Evolutionary conservation across 1,139 yeast genomes (phyloP), one percentile per base, ranked within the genome.

Genomic region (Blastobotrys petasosporus): DNA sequence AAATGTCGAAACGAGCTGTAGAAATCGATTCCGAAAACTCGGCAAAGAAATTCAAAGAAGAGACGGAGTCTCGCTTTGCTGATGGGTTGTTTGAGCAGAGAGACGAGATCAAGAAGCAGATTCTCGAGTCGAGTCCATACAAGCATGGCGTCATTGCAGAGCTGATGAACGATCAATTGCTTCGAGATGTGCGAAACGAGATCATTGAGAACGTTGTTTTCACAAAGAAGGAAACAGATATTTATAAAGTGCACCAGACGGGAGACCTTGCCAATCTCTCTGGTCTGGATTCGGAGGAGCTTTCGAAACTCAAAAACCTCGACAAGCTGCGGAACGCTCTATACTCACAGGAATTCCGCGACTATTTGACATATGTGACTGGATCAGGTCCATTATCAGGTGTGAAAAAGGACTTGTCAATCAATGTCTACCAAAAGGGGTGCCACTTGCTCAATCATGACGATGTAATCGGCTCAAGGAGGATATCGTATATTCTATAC

Each of bases 371-470:
- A n/a, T 67, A 73, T 41, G 82, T 92, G 16, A 85, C 97, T 0
- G 88, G 87, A 4, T 80, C 94, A 52, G 98, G 98, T 0, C 85
- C 87, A 54, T 69, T 94, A 44, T 85, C 95, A 55, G 97, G 97
- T 6, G 61, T 74, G 31, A 87, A 87, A 63, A 90, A 94, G 32
- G 99, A 94, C 63, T 82, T 94, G 82, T 83, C 94, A 51, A 78
- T 92, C 57, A 92, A 92, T 62, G 82, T 94, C 1, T 94, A 94
- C 66, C 82, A 85, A 44, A 85, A 85, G 60, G 95, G 97, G 2
- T 92, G 97, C 61, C 99, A 94, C 66, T 70, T 94, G 53, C 71
- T 94, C 50, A 87, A 95, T 11, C 99, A 94, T 62, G 98, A 94
- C 66, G 98, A 94, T 65, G 98, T 94, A 29, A 92, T 94, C 64